Base-by-base conservation (phyloP, 2,329 filamentous ascomycete species). In the Coccinonectria pachysandricola region DNA sequence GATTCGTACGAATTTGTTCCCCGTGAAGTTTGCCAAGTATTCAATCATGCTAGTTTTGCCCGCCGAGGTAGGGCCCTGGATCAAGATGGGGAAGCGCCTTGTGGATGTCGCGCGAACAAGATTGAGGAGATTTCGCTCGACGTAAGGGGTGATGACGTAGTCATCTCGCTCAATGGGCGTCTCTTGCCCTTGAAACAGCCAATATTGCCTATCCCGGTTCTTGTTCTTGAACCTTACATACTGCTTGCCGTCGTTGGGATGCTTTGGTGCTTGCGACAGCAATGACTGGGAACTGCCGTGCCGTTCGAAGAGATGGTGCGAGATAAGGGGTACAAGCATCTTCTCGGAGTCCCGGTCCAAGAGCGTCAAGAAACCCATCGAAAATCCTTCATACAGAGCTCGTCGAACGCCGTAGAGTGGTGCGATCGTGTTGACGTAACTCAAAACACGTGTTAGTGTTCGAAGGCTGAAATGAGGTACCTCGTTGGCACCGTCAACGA, bases 41-140 rank as follows among this genome's bases (percentile, higher is more conserved):
- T 96, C 88, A 21, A 98, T 93, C 91, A 99, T 98, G 55, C 88
- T 96, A 0, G 91, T 99, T 57, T 99, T 99, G 38, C 91, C 91
- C 8, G 88, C 83, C 5, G 92, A 98, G 0, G 91, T 99, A 8
- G 92, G 91, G 4, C 91, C 91, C 54, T 99, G 91, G 12, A 99
- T 81, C 7, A 99, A 66, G 24, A 99, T 84, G 1, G 91, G 92
- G 51, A 94, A 98, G 24, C 82, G 75, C 18, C 86, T 66, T 4
- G 88, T 98, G 1, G 88, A 96, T 10, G 86, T 86, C 3, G 91
- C 92, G 46, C 92, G 73, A 8, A 96, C 88, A 15, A 99, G 60
- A 45, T 98, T 98, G 42, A 95, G 74, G 39, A 99, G 67, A 40
- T 99, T 99, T 26, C 84, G 78, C 55, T 93, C 83, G 12, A 99